Percentiles rank a stretch among this genome's conserved stretches.
Evolutionary conservation across 2,329 filamentous ascomycete species (phyloP).

Genomic region (Parascedosporium putredinis): DNA sequence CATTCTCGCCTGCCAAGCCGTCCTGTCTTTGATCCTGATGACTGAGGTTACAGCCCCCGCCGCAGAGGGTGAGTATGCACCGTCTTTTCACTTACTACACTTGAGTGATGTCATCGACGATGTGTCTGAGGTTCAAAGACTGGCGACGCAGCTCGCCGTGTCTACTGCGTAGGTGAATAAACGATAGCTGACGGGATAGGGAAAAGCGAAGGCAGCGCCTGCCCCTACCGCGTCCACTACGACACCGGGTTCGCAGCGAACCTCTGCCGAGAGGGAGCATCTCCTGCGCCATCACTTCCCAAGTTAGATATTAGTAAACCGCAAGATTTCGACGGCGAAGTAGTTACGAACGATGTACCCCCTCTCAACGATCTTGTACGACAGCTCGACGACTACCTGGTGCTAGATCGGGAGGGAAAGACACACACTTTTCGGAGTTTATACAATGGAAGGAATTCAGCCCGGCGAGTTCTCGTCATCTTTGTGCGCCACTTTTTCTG

Average conservation of each 20-base stretch:
- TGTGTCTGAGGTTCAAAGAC: neutral
- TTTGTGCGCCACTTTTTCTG: constrained; percentile 77
- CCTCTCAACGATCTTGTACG: constrained; percentile 38
- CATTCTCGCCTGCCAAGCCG: too few species aligned
- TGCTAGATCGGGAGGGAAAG: constrained; percentile 53
- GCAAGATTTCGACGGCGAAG: constrained; percentile 8
- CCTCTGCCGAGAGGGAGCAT: neutral
- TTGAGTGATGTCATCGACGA: neutral
- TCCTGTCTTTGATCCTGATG: too few species aligned
- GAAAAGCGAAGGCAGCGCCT: neutral
- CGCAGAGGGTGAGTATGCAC: neutral
- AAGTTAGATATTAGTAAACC: neutral
- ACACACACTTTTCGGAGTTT: constrained; percentile 52
- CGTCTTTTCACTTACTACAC: too few species aligned
- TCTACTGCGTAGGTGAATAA: neutral
- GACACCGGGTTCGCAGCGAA: neutral
- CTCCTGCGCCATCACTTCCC: neutral
- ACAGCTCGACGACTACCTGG: constrained; percentile 41
- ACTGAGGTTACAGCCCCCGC: too few species aligned
- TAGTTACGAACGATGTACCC: constrained; percentile 44
- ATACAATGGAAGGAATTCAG: constrained; percentile 43
- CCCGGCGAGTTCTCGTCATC: constrained; percentile 53
- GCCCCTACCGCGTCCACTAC: neutral
- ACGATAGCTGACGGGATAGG: neutral
- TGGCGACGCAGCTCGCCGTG: neutral